Percentiles rank a stretch among this genome's conserved stretches.
Conservation (phyloP, 2,329 filamentous ascomycete genomes). For the Pseudocercospora vitis region DNA sequence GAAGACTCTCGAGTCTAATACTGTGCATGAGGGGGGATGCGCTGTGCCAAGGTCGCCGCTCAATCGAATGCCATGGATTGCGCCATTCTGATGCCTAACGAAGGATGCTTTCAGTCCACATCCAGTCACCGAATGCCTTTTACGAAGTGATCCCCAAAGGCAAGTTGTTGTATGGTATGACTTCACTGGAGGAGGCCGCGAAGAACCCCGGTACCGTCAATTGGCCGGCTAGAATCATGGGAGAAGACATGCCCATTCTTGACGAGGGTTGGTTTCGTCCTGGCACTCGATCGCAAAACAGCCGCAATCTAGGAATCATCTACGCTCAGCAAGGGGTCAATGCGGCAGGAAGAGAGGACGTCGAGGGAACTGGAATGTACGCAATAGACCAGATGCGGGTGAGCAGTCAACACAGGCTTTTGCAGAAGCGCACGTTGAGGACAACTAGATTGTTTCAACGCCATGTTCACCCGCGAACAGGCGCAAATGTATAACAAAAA, state of each 20-base stretch:
- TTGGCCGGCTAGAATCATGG: conserved; percentile 11
- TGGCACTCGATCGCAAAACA: no score
- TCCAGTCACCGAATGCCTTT: conserved; percentile 42
- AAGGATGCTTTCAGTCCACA: conserved; percentile 40
- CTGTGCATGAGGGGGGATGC: conserved; percentile 33
- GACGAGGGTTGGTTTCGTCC: conserved; percentile 23
- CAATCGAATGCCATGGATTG: conserved; percentile 20
- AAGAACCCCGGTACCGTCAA: conserved; percentile 17
- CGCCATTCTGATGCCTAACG: conserved; percentile 28
- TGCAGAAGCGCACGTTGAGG: conserved; percentile 69
- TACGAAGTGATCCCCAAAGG: conserved; percentile 40
- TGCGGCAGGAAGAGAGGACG: no score
- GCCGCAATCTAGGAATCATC: no score
- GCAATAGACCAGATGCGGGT: conserved; percentile 47
- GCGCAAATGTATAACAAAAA: conserved; percentile 48
- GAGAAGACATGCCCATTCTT: conserved; percentile 17
- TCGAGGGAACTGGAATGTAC: conserved; percentile 30
- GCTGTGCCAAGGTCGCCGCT: conserved; percentile 16
- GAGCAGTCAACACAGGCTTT: conserved; percentile 60
- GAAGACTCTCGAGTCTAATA: conserved; percentile 8
- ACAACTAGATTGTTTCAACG: conserved; percentile 56
- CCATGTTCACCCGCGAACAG: no score
- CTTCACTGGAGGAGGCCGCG: conserved; percentile 25
- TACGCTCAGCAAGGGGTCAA: conserved; percentile 36
- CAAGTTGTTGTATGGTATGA: conserved; percentile 40